Evolutionary conservation across 2,329 filamentous ascomycete genomes (phyloP).

Genomic region (Colletotrichum godetiae): DNA sequence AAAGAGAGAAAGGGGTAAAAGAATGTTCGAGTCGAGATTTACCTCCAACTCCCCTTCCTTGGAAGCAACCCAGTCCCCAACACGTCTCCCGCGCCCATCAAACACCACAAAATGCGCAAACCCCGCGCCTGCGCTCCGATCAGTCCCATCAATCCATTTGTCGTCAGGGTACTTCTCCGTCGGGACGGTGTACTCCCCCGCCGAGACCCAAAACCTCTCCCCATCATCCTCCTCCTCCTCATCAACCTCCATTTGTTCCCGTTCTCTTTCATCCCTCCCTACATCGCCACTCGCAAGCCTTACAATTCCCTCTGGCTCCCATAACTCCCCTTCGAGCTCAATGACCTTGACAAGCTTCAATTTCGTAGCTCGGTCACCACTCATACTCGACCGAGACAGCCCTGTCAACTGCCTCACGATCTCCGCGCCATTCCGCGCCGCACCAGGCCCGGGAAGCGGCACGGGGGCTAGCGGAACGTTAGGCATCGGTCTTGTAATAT

Average conservation of each 20-base stretch:
- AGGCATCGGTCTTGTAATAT: conserved; percentile 47
- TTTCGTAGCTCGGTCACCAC: background rate
- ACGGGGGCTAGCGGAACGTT: conserved; percentile 45
- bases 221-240: background rate
- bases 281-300: conserved; percentile 44
- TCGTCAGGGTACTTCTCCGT: conserved; percentile 50
- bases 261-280: background rate
- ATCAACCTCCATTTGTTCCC: too few relatives aligned
- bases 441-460: conserved; percentile 49
- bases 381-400: conserved; percentile 45
- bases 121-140: conserved; percentile 55
- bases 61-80: conserved; percentile 58
- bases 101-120: conserved; percentile 59
- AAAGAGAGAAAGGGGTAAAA: background rate
- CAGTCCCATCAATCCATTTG: conserved; percentile 62
- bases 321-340: conserved; percentile 56
- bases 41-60: conserved; percentile 41
- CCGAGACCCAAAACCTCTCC: conserved; percentile 56
- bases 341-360: conserved; percentile 53
- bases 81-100: conserved; percentile 51
- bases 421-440: conserved; percentile 46
- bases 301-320: conserved; percentile 61
- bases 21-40: background rate
- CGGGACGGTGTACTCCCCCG: conserved; percentile 54
- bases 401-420: conserved; percentile 50